These are phyloP conservation scores for Mrakia blollopis DNA, from an alignment of 768 basidiomycete species.

Conservation along the genomic window DNA sequence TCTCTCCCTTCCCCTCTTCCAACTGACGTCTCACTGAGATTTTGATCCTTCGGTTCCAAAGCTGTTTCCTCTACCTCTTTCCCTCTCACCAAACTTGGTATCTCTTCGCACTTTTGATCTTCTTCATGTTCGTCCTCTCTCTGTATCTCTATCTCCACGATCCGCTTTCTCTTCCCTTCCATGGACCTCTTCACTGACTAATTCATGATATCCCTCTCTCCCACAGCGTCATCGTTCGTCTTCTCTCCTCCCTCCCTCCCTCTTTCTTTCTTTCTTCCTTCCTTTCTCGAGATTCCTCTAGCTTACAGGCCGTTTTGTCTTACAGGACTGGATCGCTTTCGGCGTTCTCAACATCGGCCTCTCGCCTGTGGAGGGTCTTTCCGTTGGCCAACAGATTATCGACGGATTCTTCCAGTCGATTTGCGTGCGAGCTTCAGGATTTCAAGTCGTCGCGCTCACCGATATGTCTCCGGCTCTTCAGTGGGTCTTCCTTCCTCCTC, in stretches of 20 bases:
- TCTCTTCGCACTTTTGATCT: not conserved
- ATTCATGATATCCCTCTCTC: too few relatives aligned
- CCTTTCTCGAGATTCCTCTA: too few relatives aligned
- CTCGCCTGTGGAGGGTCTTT: not conserved
- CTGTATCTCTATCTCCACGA: too few relatives aligned
- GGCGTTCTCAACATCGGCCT: not conserved
- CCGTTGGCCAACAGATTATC: not conserved
- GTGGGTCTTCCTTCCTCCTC: not conserved
- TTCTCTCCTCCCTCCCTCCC: too few relatives aligned
- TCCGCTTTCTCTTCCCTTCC: too few relatives aligned
- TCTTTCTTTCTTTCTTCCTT: too few relatives aligned
- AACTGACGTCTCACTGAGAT: not conserved
- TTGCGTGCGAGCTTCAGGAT: not conserved
- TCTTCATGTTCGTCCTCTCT: not conserved
- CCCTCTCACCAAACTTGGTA: slow-evolving; percentile 1
- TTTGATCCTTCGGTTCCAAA: not conserved
- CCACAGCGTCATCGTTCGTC: too few relatives aligned
- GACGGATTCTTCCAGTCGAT: slow-evolving; percentile 1
- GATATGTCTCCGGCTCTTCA: not conserved
- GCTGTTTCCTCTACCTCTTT: slow-evolving; percentile 10
- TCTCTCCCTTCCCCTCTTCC: not conserved
- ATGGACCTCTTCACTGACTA: too few relatives aligned
- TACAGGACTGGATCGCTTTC: not conserved
- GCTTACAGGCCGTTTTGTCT: too few relatives aligned
- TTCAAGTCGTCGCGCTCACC: not conserved